Evolutionary conservation across 179 eudicot genomes (phyloP).

Genomic region (Silene noctiflora): DNA sequence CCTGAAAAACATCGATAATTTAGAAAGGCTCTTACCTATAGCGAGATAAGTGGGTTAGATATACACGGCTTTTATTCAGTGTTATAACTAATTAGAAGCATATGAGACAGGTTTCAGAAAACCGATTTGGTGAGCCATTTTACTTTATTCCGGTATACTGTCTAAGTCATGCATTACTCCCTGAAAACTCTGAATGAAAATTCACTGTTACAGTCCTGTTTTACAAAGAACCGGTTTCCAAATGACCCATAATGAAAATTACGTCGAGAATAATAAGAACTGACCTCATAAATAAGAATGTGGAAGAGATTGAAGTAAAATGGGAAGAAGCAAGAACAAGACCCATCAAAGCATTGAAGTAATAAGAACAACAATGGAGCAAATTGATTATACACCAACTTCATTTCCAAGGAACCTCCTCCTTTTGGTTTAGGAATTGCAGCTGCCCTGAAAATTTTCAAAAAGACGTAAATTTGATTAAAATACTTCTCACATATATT

Average conservation of each 20-base stretch:
- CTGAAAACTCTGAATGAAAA: too few relatives aligned
- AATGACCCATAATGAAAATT: too few relatives aligned
- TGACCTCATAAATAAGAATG: slow-evolving; percentile 49
- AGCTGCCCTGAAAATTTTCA: slow-evolving; percentile 60
- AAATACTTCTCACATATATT: too few relatives aligned
- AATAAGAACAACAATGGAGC: slow-evolving; percentile 43
- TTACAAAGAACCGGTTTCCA: not conserved
- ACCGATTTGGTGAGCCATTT: too few relatives aligned
- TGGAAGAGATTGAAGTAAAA: slow-evolving; percentile 48
- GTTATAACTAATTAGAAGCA: too few relatives aligned
- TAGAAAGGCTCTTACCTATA: not conserved
- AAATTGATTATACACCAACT: slow-evolving; percentile 43
- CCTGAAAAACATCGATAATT: slow-evolving; percentile 37
- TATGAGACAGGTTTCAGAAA: too few relatives aligned
- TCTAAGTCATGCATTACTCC: too few relatives aligned
- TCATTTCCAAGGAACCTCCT: slow-evolving; percentile 48
- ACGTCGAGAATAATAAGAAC: too few relatives aligned
- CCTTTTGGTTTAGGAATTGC: slow-evolving; percentile 52
- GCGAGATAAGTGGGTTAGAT: too few relatives aligned
- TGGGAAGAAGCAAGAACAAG: slow-evolving; percentile 50
- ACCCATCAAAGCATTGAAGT: slow-evolving; percentile 46
- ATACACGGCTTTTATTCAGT: too few relatives aligned
- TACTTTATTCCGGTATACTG: too few relatives aligned
- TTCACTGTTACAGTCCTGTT: not conserved
- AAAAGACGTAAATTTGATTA: too few relatives aligned